Base-by-base conservation (phyloP, 768 basidiomycete species). In the Phaeotremella fagi region DNA sequence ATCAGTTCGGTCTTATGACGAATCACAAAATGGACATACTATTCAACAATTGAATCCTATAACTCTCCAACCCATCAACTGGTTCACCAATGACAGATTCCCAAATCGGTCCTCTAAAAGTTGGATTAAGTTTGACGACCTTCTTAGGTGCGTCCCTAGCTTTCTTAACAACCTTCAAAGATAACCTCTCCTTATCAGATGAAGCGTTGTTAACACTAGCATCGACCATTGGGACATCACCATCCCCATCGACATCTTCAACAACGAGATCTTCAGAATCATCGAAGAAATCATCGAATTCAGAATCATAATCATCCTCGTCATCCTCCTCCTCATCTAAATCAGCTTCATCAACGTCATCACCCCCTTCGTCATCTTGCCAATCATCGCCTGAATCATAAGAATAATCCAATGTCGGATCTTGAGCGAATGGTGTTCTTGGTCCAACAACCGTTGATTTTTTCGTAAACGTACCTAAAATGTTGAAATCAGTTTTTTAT, bases 351-450 rank as follows among this genome's bases (percentile, higher is more conserved):
- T 70, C 69, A 27, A 75, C 64, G 47, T 76, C 73, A 43, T 85
- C 88, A 2, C 80, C 82, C 12, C 78, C 79, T 20, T 84, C 83
- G 68, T 91, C 90, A 52, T 86, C 87, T 58, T 90, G 89, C 95
- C 95, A 98, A 63, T 98, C 95, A 63, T 85, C 90, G 14, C 89
- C 94, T 47, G 88, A 91, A 76, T 99, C 92, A 67, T 92, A 89
- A 3, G 82, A 81, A 71, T 98, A 99, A 74, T 98, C 90, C 49
- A 88, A 80, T 12, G 82, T 79, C 1, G 85, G 77, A 64, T 99
- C 95, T 59, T 82, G 82, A 2, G 80, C 83, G 55, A 94, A 85
- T 1, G 95, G 92, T 16, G 80, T 82, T 15, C 95, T 83, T 1
- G 91, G 85, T 0, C 90, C 86, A 54, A 98, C 83, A 28, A 82